phyloP scores from a whole-genome alignment of 441 rosid species.

The Erysimum cheiri region DNA sequence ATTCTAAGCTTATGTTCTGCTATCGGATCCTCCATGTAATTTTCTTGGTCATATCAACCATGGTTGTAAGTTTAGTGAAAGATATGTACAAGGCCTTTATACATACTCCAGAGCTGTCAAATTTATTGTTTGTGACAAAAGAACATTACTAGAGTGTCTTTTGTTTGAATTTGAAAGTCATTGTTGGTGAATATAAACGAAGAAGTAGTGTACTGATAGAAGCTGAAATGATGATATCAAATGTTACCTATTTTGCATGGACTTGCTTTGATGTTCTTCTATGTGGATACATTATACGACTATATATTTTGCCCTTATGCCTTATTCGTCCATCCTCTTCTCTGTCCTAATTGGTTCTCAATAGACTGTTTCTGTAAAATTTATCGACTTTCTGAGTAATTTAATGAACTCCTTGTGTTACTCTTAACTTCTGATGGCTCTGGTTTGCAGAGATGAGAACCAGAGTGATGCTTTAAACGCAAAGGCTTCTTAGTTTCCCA shows the following conservation, averaged over 20 bases:
- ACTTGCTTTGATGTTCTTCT: constrained; percentile 17
- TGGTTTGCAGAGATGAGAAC: not conserved
- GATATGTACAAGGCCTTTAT: constrained; percentile 14
- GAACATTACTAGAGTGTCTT: not conserved
- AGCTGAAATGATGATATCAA: constrained; percentile 21
- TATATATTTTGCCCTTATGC: not conserved
- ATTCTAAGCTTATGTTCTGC: constrained; percentile 23
- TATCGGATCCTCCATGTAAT: constrained; percentile 19
- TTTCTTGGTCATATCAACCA: constrained; percentile 12
- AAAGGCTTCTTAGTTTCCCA: constrained; percentile 1
- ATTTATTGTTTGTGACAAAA: not conserved
- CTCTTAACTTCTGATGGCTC: not conserved
- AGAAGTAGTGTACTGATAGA: not conserved
- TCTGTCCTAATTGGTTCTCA: not conserved
- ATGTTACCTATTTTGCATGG: constrained; percentile 6
- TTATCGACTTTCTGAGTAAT: not conserved
- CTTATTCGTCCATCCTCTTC: not conserved
- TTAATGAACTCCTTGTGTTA: not conserved
- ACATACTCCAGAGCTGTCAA: constrained; percentile 19
- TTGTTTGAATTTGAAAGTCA: constrained; percentile 16
- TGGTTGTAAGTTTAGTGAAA: constrained; percentile 28
- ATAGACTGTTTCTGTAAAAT: not conserved
- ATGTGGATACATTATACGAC: not conserved
- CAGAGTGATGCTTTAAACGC: not conserved
- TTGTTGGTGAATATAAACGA: constrained; percentile 11